phyloP scores from a whole-genome alignment of 2,329 filamentous ascomycete genomes.

The Fusarium cicatricum region DNA sequence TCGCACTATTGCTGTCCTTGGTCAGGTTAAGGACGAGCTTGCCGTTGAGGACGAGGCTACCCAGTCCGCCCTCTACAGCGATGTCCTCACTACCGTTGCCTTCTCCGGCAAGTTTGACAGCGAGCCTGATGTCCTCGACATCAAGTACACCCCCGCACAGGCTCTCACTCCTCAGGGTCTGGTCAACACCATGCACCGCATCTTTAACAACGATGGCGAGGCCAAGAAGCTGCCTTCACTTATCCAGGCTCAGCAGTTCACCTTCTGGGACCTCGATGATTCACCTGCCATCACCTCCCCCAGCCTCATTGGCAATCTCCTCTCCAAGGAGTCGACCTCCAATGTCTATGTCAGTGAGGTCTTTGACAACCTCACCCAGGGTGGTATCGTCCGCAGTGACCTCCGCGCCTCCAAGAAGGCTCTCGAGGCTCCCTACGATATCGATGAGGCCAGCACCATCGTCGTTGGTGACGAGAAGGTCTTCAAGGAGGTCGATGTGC shows the following conservation, averaged over 20 bases:
- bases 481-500: slow-evolving; percentile 77
- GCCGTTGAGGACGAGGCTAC: slow-evolving; percentile 77
- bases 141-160: slow-evolving; percentile 85
- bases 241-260: slow-evolving; percentile 79
- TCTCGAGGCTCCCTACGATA: slow-evolving; percentile 83
- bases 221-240: slow-evolving; percentile 52
- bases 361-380: slow-evolving; percentile 73
- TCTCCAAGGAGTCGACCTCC: slow-evolving; percentile 75
- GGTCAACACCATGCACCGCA: slow-evolving; percentile 58
- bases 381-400: slow-evolving; percentile 84
- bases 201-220: slow-evolving; percentile 63
- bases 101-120: slow-evolving; percentile 75
- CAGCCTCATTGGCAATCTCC: slow-evolving; percentile 63
- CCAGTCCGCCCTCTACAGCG: slow-evolving; percentile 89
- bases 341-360: slow-evolving; percentile 69
- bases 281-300: slow-evolving; percentile 73
- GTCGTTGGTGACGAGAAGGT: slow-evolving; percentile 83
- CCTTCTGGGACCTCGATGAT: slow-evolving; percentile 91
- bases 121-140: slow-evolving; percentile 74
- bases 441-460: slow-evolving; percentile 80
- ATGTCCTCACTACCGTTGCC: slow-evolving; percentile 84
- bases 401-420: slow-evolving; percentile 84
- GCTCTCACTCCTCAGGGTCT: slow-evolving; percentile 64
- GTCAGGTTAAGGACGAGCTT: slow-evolving; percentile 80
- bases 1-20: slow-evolving; percentile 82